Evolutionary conservation across 2,329 filamentous ascomycete species (phyloP).

Genomic region (Colletotrichum tanaceti): DNA sequence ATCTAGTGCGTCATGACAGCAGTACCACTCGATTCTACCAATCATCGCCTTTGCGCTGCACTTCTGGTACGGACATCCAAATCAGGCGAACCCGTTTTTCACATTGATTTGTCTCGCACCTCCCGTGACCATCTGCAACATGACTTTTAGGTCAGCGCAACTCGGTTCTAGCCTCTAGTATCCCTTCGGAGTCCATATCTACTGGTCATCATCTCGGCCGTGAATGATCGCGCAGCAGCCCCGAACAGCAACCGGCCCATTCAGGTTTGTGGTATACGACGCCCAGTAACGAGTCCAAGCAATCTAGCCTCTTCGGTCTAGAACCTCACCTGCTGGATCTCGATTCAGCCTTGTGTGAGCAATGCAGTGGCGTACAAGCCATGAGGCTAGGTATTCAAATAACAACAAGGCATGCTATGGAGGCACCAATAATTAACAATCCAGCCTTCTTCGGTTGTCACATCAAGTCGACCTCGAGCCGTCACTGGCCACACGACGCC

Average conservation of each 20-base stretch:
- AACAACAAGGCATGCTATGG: background rate
- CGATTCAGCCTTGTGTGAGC: conserved; percentile 27
- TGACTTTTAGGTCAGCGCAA: conserved; percentile 1
- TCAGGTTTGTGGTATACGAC: background rate
- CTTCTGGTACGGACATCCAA: background rate
- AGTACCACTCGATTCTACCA: conserved; percentile 19
- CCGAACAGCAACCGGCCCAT: background rate
- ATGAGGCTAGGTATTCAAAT: conserved; percentile 8
- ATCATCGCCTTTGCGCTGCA: conserved; percentile 1
- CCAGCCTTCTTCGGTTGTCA: background rate
- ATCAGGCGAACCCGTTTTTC: background rate
- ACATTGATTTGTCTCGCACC: conserved; percentile 16
- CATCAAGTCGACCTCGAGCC: background rate
- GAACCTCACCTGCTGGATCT: conserved; percentile 11
- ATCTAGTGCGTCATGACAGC: conserved; percentile 38
- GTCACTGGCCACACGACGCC: background rate
- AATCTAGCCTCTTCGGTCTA: background rate
- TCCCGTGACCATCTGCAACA: conserved; percentile 29
- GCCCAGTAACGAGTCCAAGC: background rate
- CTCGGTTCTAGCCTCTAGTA: conserved; percentile 8
- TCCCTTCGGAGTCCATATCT: conserved; percentile 10
- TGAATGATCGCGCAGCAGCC: conserved; percentile 15
- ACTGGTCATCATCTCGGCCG: background rate
- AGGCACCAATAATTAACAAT: background rate
- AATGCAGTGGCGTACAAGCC: conserved; percentile 5